Percentiles rank a stretch among this genome's conserved stretches.
phyloP scores from a whole-genome alignment of 2,329 filamentous ascomycete species.

The Xylaria sp. region DNA sequence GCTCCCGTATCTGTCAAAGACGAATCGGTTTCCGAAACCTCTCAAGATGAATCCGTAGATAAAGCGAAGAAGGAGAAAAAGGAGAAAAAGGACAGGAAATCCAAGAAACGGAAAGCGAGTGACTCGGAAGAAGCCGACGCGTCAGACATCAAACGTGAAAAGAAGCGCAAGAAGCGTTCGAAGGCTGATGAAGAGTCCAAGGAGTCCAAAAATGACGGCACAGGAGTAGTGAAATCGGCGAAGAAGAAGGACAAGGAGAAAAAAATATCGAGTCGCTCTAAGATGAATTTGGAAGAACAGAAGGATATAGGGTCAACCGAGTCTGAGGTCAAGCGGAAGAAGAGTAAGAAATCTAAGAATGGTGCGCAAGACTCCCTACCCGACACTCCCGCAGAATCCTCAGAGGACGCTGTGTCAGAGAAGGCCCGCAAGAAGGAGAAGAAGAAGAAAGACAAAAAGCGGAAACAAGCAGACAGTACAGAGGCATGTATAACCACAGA shows the following conservation, averaged over 20 bases:
- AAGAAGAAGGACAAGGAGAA: constrained; percentile 47
- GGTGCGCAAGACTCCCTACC: constrained; percentile 48
- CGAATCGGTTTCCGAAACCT: constrained; percentile 45
- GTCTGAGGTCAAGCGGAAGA: constrained; percentile 43
- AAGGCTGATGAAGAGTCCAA: constrained; percentile 35
- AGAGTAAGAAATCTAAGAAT: constrained; percentile 47
- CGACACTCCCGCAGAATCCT: constrained; percentile 40
- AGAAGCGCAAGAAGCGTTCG: constrained; percentile 53
- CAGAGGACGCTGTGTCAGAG: constrained; percentile 47
- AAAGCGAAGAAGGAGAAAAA: constrained; percentile 53
- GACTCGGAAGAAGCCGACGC: constrained; percentile 48
- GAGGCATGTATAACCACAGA: constrained; percentile 40
- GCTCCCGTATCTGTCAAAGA: constrained; percentile 55
- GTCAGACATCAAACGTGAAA: constrained; percentile 51
- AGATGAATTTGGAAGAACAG: constrained; percentile 44
- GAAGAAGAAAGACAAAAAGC: constrained; percentile 52
- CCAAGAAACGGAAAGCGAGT: constrained; percentile 55
- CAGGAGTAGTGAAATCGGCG: constrained; percentile 42
- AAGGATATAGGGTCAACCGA: constrained; percentile 20
- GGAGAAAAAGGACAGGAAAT: constrained; percentile 54
- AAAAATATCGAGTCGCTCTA: constrained; percentile 46
- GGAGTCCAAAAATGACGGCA: constrained; percentile 39
- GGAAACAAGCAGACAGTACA: constrained; percentile 53
- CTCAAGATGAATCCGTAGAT: constrained; percentile 43
- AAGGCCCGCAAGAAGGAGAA: constrained; percentile 61